phyloP scores from a whole-genome alignment of 768 basidiomycete genomes.

The Fibroporia radiculosa region DNA sequence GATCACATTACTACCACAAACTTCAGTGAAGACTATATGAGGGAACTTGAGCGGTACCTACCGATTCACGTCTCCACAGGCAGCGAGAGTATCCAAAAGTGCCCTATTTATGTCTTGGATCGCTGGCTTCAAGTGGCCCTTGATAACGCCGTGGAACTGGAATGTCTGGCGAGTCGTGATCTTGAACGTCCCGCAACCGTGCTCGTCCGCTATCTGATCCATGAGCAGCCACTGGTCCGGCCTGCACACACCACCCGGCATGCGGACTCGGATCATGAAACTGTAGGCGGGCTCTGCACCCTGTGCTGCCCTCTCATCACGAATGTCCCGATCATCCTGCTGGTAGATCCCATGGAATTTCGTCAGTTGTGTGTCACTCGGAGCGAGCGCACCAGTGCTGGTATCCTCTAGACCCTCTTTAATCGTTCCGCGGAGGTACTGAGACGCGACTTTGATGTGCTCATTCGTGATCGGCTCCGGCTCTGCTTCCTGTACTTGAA shows the following conservation, averaged over 20 bases:
- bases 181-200: slow-evolving; percentile 91
- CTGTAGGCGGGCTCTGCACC: slow-evolving; percentile 93
- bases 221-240: slow-evolving; percentile 92
- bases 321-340: slow-evolving; percentile 97
- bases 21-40: slow-evolving; percentile 4
- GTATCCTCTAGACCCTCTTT: slow-evolving; percentile 82
- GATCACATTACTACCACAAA: slow-evolving; percentile 65
- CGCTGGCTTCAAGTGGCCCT: slow-evolving; percentile 89
- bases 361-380: slow-evolving; percentile 89
- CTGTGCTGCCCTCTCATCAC: slow-evolving; percentile 88
- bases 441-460: slow-evolving; percentile 96
- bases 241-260: slow-evolving; percentile 92
- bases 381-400: slow-evolving; percentile 83
- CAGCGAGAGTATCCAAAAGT: slow-evolving; percentile 91
- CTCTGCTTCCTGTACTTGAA: slow-evolving; percentile 87
- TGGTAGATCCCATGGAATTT: slow-evolving; percentile 98
- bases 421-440: slow-evolving; percentile 93
- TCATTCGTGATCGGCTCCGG: slow-evolving; percentile 98
- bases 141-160: slow-evolving; percentile 99
- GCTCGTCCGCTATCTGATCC: slow-evolving; percentile 94
- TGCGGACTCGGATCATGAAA: slow-evolving; percentile 98
- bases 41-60: slow-evolving; percentile 23
- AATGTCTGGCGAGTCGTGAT: slow-evolving; percentile 97
- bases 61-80: slow-evolving; percentile 98
- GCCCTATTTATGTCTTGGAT: slow-evolving; percentile 94